phyloP scores from a whole-genome alignment of 768 basidiomycete genomes.

The Xerocomellus intermedius region DNA sequence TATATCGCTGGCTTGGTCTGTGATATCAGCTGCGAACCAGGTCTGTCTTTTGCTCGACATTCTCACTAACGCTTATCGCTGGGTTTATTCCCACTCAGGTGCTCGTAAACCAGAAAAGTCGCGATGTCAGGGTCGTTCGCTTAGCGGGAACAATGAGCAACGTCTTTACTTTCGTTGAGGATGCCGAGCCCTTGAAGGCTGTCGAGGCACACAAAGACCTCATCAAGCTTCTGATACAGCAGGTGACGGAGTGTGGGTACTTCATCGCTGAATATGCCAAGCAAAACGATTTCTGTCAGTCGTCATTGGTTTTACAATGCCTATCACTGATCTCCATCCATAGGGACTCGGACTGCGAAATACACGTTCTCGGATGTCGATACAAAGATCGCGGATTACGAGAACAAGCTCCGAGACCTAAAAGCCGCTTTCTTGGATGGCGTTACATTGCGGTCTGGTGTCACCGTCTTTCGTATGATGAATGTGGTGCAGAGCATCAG shows the following conservation, averaged over 20 bases:
- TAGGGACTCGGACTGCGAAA: constrained; percentile 17
- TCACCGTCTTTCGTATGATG: constrained; percentile 24
- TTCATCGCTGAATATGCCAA: constrained; percentile 24
- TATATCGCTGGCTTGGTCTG: constrained; percentile 19
- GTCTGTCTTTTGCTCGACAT: not conserved
- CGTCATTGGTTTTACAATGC: not conserved
- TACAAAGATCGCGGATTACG: constrained; percentile 17
- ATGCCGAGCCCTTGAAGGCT: constrained; percentile 6
- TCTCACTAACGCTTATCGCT: not conserved
- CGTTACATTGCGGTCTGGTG: constrained; percentile 10
- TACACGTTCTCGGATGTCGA: constrained; percentile 21
- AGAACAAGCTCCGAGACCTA: constrained; percentile 18
- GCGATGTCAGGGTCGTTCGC: constrained; percentile 15
- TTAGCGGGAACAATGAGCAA: constrained; percentile 18
- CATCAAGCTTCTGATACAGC: constrained; percentile 15
- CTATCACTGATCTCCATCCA: not conserved
- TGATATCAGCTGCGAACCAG: constrained; percentile 22
- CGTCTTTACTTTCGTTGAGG: constrained; percentile 13
- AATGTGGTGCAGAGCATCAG: constrained; percentile 6
- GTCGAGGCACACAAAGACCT: constrained; percentile 6
- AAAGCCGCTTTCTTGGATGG: constrained; percentile 18
- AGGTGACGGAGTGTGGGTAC: constrained; percentile 25
- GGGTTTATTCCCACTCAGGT: constrained; percentile 1
- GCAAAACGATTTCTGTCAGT: constrained; percentile 17
- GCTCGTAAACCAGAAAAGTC: constrained; percentile 17